Evolutionary conservation across 2,329 filamentous ascomycete genomes (phyloP), one percentile per base, ranked within the genome.

Genomic region (Penicillium paneum): DNA sequence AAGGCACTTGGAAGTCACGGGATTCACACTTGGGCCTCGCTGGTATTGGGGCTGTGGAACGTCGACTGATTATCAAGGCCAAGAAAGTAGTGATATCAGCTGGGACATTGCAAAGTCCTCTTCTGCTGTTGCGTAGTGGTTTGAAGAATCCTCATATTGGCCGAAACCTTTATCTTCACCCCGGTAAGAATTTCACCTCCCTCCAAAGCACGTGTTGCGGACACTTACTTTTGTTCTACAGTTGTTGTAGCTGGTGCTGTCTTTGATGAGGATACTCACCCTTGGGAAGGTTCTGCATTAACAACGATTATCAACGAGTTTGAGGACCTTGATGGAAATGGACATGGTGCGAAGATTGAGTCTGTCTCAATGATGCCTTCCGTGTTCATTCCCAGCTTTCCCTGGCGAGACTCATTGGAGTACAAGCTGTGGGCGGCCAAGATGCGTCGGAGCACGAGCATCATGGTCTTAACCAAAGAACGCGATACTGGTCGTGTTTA

Each of bases 311-410:
- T 90, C 59, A 83, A 81, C 40, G 85, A 89, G 50, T 90, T 92
- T 63, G 89, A 95, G 60, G 88, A 97, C 63, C 79, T 92, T 0
- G 91, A 96, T 69, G 83, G 83, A 6, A 79, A 85, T 39, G 90
- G 91, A 54, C 90, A 97, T 64, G 93, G 93, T 36, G 80, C 81
- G 45, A 96, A 95, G 71, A 78, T 97, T 28, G 91, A 97, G 77
- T 79, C 85, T 10, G 83, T 83, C 1, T 83, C 82, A 64, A 92
- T 94, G 88, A 66, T 91, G 66, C 90, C 91, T 0, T 83, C 85
- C 17, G 69, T 84, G 3, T 80, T 83, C 63, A 75, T 91, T 13
- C 76, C 84, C 5, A 75, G 81, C 48, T 77, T 89, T 49, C 81
- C 86, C 13, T 95, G 89, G 86, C 76, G 71, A n/a, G 76, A 78